Conservation (phyloP, 805 yeast genomes). For the Pichia cabralensis region DNA sequence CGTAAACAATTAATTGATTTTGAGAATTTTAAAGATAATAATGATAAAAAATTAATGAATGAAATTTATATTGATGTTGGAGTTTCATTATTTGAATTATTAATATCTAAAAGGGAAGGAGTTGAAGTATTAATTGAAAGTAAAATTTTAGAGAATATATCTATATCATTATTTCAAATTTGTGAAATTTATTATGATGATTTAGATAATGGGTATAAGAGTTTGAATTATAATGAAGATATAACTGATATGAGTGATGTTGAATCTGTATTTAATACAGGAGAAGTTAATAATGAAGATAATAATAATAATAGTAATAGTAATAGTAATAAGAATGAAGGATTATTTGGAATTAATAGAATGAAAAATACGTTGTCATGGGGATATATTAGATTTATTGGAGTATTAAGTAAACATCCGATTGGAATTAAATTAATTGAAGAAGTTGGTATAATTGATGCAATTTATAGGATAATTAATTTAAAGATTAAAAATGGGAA, state of each 20-base stretch:
- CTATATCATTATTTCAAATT: background rate
- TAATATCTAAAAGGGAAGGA: conserved; percentile 31
- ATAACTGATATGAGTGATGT: background rate
- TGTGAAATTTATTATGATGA: background rate
- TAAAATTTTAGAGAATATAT: conserved; percentile 41
- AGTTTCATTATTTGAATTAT: conserved; percentile 56
- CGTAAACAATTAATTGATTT: no score
- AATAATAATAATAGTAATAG: background rate
- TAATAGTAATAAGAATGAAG: background rate
- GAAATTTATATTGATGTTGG: conserved; percentile 62
- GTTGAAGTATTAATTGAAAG: conserved; percentile 45
- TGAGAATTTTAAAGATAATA: no score
- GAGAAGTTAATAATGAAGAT: background rate
- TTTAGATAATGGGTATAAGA: background rate
- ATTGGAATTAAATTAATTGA: conserved; percentile 63
- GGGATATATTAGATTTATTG: conserved; percentile 50
- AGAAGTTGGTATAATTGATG: conserved; percentile 78
- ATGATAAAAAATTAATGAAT: conserved; percentile 23
- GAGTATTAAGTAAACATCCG: conserved; percentile 49
- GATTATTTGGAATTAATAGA: conserved; percentile 4
- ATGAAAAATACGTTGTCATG: background rate
- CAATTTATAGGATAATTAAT: conserved; percentile 61
- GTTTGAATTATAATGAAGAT: background rate
- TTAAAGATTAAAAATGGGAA: background rate
- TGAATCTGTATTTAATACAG: background rate